These are phyloP conservation scores for Leccinellum rugosiceps DNA, from an alignment of 768 basidiomycete species.

Conservation along the genomic window DNA sequence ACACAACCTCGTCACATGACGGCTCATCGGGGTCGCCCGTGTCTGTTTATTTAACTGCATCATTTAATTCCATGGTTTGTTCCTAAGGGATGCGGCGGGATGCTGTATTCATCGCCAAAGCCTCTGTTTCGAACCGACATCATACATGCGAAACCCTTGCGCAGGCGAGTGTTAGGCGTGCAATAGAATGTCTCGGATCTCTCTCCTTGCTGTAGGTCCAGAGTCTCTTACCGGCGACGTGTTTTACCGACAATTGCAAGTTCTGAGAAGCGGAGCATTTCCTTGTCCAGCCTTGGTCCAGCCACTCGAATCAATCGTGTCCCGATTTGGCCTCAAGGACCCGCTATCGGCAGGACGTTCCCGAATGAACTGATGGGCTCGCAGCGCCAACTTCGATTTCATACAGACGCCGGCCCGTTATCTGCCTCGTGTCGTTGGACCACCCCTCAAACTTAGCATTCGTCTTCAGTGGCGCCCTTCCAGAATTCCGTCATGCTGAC, in stretches of 20 bases:
- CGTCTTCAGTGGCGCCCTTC: background rate
- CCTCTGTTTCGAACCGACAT: background rate
- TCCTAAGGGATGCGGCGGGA: slow-evolving; percentile 11
- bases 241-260: slow-evolving; percentile 1
- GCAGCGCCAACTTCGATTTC: slow-evolving; percentile 12
- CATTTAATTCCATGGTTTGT: background rate
- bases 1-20: slow-evolving; percentile 12
- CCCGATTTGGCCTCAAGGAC: slow-evolving; percentile 13
- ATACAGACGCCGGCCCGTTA: slow-evolving; percentile 29
- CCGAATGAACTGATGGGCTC: slow-evolving; percentile 19
- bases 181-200: background rate
- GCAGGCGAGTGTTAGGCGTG: background rate
- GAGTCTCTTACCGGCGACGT: slow-evolving; percentile 4
- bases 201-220: background rate
- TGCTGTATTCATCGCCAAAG: slow-evolving; percentile 15
- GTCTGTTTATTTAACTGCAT: background rate
- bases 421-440: slow-evolving; percentile 25
- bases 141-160: background rate
- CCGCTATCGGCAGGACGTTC: slow-evolving; percentile 15
- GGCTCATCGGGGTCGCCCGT: background rate
- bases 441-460: background rate
- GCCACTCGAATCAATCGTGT: background rate
- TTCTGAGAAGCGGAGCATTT: slow-evolving; percentile 10
- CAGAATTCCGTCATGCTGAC: background rate
- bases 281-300: background rate